These are phyloP conservation scores for Pleomassaria siparia DNA, from an alignment of 2,329 filamentous ascomycete species.

Conservation along the genomic window DNA sequence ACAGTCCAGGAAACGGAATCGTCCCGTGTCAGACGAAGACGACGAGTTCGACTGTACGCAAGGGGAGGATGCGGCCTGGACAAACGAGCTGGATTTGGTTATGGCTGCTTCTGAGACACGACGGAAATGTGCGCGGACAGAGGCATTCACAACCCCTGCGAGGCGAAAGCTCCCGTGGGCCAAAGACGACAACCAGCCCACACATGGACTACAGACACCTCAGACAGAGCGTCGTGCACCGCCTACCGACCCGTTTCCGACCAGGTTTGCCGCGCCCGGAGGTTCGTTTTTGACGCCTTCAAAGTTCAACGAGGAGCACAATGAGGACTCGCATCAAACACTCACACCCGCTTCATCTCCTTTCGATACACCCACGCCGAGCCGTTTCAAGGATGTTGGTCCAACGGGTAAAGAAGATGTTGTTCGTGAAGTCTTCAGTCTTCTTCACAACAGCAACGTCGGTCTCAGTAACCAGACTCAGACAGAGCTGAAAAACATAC, in stretches of 20 bases:
- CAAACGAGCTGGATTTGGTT: slow-evolving; percentile 34
- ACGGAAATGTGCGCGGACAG: slow-evolving; percentile 43
- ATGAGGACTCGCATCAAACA: slow-evolving; percentile 11
- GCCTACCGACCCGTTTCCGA: slow-evolving; percentile 16
- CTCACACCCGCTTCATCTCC: slow-evolving; percentile 21
- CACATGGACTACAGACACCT: slow-evolving; percentile 29
- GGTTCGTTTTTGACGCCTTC: slow-evolving; percentile 22
- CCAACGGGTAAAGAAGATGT: slow-evolving; percentile 18
- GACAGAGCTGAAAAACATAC: slow-evolving; percentile 20
- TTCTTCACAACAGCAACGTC: slow-evolving; percentile 52
- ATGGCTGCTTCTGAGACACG: slow-evolving; percentile 41
- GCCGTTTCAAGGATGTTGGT: slow-evolving; percentile 27
- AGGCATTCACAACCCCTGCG: slow-evolving; percentile 42
- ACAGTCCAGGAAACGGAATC: slow-evolving; percentile 33
- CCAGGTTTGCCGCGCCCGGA: slow-evolving; percentile 6
- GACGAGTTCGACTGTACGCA: slow-evolving; percentile 38
- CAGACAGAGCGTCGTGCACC: slow-evolving; percentile 18
- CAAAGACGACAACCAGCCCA: slow-evolving; percentile 19
- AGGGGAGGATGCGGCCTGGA: slow-evolving; percentile 33
- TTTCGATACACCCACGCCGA: slow-evolving; percentile 38
- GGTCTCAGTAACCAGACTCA: slow-evolving; percentile 25
- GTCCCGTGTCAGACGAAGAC: slow-evolving; percentile 23
- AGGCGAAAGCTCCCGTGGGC: slow-evolving; percentile 45
- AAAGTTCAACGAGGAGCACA: slow-evolving; percentile 3
- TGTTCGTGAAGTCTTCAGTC: slow-evolving; percentile 49